Conservation (phyloP, 2,329 filamentous ascomycete species). For the Diplodia mutila region DNA sequence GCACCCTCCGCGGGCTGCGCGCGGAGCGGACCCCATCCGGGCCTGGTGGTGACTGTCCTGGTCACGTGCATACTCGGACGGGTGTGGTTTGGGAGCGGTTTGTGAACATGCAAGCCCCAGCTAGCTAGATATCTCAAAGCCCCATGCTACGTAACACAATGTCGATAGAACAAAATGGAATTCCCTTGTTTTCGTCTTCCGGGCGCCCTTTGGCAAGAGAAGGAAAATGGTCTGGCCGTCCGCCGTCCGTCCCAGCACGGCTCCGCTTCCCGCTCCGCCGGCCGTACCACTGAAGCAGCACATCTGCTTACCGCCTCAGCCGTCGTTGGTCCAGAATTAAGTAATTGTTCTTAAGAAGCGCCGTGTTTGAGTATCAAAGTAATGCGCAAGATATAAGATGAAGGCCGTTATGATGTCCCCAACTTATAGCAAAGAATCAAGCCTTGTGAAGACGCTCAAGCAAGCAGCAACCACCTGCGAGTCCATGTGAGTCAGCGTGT, state of each 20-base stretch:
- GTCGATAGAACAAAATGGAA: slow-evolving; percentile 17
- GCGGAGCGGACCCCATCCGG: not conserved
- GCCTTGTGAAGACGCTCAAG: slow-evolving; percentile 93
- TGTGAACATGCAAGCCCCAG: slow-evolving; percentile 5
- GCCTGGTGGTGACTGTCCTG: not conserved
- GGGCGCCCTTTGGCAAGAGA: slow-evolving; percentile 20
- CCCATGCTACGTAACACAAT: slow-evolving; percentile 23
- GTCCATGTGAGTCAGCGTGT: slow-evolving; percentile 32
- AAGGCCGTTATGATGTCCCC: slow-evolving; percentile 12
- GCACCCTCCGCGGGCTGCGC: not conserved
- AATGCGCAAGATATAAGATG: slow-evolving; percentile 13
- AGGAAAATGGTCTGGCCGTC: slow-evolving; percentile 6
- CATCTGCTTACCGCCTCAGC: not conserved
- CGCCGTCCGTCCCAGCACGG: not conserved
- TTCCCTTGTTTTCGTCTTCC: slow-evolving; percentile 25
- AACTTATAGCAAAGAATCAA: slow-evolving; percentile 86
- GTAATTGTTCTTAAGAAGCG: slow-evolving; percentile 10
- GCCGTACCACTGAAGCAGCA: not conserved
- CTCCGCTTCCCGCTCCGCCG: not conserved
- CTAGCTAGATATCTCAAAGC: slow-evolving; percentile 21
- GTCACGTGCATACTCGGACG: not conserved
- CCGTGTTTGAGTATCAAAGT: slow-evolving; percentile 1
- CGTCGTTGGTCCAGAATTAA: slow-evolving; percentile 17
- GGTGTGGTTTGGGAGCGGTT: not conserved
- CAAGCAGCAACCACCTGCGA: slow-evolving; percentile 82